A percentile compares a stretch with the other conserved stretches of the same genome.
phyloP scores from a whole-genome alignment of 176 grass and related monocot species.

The Otatea glauca region DNA sequence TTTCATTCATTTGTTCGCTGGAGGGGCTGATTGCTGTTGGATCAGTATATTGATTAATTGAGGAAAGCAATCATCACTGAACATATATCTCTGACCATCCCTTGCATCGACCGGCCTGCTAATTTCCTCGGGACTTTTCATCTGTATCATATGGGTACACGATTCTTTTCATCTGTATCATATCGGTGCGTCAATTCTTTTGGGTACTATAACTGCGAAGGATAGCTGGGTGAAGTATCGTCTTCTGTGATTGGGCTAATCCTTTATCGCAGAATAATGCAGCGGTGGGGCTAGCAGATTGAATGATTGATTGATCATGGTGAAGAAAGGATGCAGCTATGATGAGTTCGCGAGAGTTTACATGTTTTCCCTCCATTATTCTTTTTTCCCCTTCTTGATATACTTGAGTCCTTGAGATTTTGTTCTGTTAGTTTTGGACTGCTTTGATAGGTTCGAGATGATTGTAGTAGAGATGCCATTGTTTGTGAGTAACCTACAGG shows the following conservation, averaged over 20 bases:
- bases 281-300: slow-evolving; percentile 29
- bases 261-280: slow-evolving; percentile 40
- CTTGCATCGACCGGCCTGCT: slow-evolving; percentile 35
- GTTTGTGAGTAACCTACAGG: slow-evolving; percentile 65
- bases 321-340: slow-evolving; percentile 30
- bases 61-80: slow-evolving; percentile 37
- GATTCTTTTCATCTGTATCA: slow-evolving; percentile 74
- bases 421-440: slow-evolving; percentile 58
- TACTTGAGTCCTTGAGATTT: slow-evolving; percentile 50
- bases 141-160: slow-evolving; percentile 66
- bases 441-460: slow-evolving; percentile 54
- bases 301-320: slow-evolving; percentile 28
- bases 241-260: slow-evolving; percentile 42
- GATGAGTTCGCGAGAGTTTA: slow-evolving; percentile 33
- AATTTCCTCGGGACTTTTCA: slow-evolving; percentile 41
- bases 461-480: slow-evolving; percentile 62
- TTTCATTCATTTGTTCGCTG: slow-evolving; percentile 37
- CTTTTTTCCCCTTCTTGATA: slow-evolving; percentile 43
- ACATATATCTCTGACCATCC: slow-evolving; percentile 40
- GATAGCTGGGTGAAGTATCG: slow-evolving; percentile 40
- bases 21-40: slow-evolving; percentile 35
- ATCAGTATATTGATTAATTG: slow-evolving; percentile 40
- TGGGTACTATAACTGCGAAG: slow-evolving; percentile 37
- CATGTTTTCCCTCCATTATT: slow-evolving; percentile 48
- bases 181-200: slow-evolving; percentile 63